A percentile compares a stretch with the other conserved stretches of the same genome.
These are phyloP conservation scores for Otatea glauca DNA, from an alignment of 176 grass and related monocot genomes.

Conservation along the genomic window DNA sequence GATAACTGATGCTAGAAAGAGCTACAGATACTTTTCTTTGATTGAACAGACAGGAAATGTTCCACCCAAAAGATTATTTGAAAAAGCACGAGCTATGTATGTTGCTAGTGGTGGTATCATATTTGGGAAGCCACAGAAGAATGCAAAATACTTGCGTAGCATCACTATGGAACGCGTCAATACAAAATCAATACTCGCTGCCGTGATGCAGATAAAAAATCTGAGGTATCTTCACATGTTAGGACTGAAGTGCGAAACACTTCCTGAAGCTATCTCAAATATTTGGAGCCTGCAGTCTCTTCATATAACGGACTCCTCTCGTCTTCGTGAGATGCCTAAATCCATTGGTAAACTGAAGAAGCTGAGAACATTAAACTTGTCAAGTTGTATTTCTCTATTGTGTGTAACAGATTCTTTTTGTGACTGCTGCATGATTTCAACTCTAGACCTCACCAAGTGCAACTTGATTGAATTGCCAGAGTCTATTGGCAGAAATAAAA, in stretches of 20 bases:
- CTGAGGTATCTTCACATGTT: constrained; percentile 18
- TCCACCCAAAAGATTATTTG: neutral
- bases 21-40: constrained; percentile 1
- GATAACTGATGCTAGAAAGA: neutral
- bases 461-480: neutral
- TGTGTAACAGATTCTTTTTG: neutral
- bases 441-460: neutral
- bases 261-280: constrained; percentile 2
- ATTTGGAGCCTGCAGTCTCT: constrained; percentile 11
- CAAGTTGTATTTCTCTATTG: fast-evolving
- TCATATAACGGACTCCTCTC: neutral
- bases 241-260: fast-evolving
- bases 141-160: neutral
- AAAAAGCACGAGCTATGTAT: constrained; percentile 10
- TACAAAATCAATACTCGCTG: neutral
- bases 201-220: neutral
- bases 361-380: neutral
- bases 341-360: constrained; percentile 17
- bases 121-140: neutral
- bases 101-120: neutral
- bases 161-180: neutral
- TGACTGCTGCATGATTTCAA: constrained; percentile 19
- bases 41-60: neutral
- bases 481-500: neutral
- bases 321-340: neutral